Base-by-base conservation (phyloP, 176 grass and related monocot species). In the Lolium rigidum region DNA sequence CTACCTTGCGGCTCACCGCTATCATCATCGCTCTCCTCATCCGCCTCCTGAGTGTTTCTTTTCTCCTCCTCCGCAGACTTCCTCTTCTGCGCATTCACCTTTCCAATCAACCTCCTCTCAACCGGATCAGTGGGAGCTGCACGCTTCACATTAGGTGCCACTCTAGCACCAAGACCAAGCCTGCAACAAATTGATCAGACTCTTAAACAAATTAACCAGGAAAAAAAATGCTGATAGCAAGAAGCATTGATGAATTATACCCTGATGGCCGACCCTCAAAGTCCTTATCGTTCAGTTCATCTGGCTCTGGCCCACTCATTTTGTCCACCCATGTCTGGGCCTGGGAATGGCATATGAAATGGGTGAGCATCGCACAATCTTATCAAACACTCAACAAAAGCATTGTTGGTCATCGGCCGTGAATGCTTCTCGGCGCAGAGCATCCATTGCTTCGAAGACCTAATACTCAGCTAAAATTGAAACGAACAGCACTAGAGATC, bases 161-260 rank as follows among this genome's bases (percentile, higher is more conserved):
- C 86, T 87, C 80, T 95, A 73, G 95, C 95, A 90, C 93, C 95
- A 74, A 98, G 91, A 66, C 95, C 95, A 74, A 98, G 76, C 90
- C 93, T 98, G 18, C 70, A 67, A 51, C 24, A 4, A 80, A 77
- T 12, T 31, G 18, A 2, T 1, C 41, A 35, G 25, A 12, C 67
- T 70, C 7, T 17, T 44, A 51, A 11, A 8, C 9, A 14, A 49
- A 9, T 22, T 61, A 87, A 84, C 18, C 18, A 70, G 80, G 21
- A 85, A 25, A 1, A 1, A 62, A 13, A 74, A 74, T 48, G 17
- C 10, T 72, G 72, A 71, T 7, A 76, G 6, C 0, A 1, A 17
- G 62, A 65, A 59, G 13, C 51, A 67, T 12, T 2, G 63, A 28
- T 9, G 46, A 14, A 57, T 12, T 8, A 49, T 87, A 92, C 93